Base-by-base conservation (phyloP, 208 protist species). In the Trypanosoma congolense region DNA sequence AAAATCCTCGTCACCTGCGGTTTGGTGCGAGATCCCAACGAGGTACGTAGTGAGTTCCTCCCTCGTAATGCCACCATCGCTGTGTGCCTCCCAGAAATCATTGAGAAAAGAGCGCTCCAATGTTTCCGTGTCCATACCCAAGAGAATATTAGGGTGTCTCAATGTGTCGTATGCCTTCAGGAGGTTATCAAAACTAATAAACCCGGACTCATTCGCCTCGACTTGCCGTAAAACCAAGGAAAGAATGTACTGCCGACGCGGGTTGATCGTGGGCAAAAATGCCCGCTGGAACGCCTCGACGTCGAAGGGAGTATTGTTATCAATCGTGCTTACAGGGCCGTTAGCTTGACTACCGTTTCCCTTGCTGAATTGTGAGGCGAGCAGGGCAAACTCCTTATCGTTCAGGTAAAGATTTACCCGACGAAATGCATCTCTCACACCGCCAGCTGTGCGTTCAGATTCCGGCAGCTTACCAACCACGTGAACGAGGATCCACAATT, bases 11-110 rank as follows among this genome's bases (percentile, higher is more conserved):
- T 94, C 83, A 1, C 74, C 57, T 26, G 70, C 46, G 4, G 65
- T 89, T 16, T 29, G 50, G 41, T 61, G 18, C 2, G 80, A 89
- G 53, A 91, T 35, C 47, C 87, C 87, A 14, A 83, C 43, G 47
- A 67, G 80, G 73, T 91, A 94, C 18, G 70, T 60, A 19, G 65
- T 61, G 26, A 94, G 47, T 60, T 89, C 87, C 52, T 88, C 76
- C 29, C 30, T 46, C 22, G 81, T 75, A 42, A 87, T 63, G 41
- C 73, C 67, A 22, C 41, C 56, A 25, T 54, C 54, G 26, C 42
- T 50, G 10, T 31, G 40, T 3, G 48, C 60, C 46, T 70, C 58
- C n/a, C 29, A 47, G 29, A 93, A 81, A 52, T 58, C 73, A 44
- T 66, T 58, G 47, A 87, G 63, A 45, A 87, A 93, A 16, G 64